Percentiles rank a stretch among this genome's conserved stretches.
Evolutionary conservation across 805 yeast species (phyloP).

Genomic region (Monosporozyma siamensis): DNA sequence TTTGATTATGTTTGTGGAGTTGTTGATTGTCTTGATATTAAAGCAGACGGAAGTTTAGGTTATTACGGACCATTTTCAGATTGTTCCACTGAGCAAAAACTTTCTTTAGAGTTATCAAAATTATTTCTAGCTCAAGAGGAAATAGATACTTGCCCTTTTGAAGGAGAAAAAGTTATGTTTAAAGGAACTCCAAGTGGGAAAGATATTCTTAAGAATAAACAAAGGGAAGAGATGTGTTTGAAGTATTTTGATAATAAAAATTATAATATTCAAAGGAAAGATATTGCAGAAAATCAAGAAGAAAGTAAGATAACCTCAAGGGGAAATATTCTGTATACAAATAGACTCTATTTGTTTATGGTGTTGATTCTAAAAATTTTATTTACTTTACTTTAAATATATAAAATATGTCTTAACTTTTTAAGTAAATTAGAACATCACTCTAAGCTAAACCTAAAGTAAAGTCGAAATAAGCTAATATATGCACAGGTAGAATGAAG

Average conservation of each 20-base stretch:
- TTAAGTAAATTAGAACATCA: too few species aligned
- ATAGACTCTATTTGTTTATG: too few species aligned
- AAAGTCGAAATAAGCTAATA: too few species aligned
- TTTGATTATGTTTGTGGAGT: slow-evolving; percentile 50
- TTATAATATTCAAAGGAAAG: background rate
- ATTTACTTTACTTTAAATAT: too few species aligned
- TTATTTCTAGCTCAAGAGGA: slow-evolving; percentile 46
- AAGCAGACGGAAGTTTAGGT: slow-evolving; percentile 49
- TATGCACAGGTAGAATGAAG: too few species aligned
- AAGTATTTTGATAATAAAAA: background rate
- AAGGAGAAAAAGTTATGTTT: slow-evolving; percentile 15
- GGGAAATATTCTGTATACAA: background rate
- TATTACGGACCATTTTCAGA: slow-evolving; percentile 58
- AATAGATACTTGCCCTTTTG: slow-evolving; percentile 22
- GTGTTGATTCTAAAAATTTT: too few species aligned
- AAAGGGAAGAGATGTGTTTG: background rate
- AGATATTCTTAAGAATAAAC: background rate
- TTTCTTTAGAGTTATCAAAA: slow-evolving; percentile 51
- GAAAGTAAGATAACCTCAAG: background rate
- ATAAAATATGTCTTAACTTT: too few species aligned
- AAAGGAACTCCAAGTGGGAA: slow-evolving; percentile 4
- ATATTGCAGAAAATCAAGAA: background rate
- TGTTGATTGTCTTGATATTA: slow-evolving; percentile 51
- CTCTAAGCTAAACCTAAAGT: too few species aligned
- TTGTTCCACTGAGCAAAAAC: slow-evolving; percentile 54